A percentile compares a stretch with the other conserved stretches of the same genome.
Evolutionary conservation across 805 yeast species (phyloP).

Genomic region (Lipomyces mesembrius): DNA sequence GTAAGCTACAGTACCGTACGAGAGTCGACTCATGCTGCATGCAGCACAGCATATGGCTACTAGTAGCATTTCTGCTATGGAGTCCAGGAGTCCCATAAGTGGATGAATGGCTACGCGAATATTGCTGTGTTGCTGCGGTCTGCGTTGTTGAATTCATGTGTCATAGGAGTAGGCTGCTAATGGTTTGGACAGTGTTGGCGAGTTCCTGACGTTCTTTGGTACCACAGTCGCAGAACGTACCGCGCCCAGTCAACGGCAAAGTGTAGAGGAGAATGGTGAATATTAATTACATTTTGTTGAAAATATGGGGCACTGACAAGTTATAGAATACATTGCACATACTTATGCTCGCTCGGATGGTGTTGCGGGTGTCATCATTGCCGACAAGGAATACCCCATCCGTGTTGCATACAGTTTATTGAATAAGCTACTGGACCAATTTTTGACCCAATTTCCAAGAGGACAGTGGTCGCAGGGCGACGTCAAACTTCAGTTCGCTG

Average conservation of each 20-base stretch:
- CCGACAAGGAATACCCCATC: constrained; percentile 95
- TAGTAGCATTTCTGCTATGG: constrained; percentile 5
- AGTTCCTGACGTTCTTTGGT: constrained; percentile 93
- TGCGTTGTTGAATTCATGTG: background rate
- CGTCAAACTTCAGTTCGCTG: constrained; percentile 53
- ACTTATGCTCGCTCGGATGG: constrained; percentile 91
- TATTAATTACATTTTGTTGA: background rate
- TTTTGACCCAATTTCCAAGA: constrained; percentile 78
- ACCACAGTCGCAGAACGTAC: constrained; percentile 91
- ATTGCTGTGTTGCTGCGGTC: background rate
- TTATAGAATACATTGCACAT: constrained; percentile 75
- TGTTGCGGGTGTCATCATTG: constrained; percentile 83
- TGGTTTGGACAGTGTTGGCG: constrained; percentile 61
- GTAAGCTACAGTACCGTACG: constrained; percentile 35
- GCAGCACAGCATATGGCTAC: background rate
- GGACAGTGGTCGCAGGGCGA: constrained; percentile 59
- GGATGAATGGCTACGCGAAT: background rate
- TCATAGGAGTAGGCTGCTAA: background rate
- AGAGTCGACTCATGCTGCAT: background rate
- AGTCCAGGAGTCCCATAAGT: background rate
- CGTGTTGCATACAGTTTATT: constrained; percentile 94
- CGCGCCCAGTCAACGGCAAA: constrained; percentile 85
- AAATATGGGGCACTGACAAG: background rate
- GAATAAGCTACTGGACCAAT: constrained; percentile 90
- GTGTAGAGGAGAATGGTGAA: constrained; percentile 71